A percentile compares a stretch with the other conserved stretches of the same genome.
These are phyloP conservation scores for Suhomyces atakaporum DNA, from an alignment of 1,139 yeast species.

Conservation along the genomic window DNA sequence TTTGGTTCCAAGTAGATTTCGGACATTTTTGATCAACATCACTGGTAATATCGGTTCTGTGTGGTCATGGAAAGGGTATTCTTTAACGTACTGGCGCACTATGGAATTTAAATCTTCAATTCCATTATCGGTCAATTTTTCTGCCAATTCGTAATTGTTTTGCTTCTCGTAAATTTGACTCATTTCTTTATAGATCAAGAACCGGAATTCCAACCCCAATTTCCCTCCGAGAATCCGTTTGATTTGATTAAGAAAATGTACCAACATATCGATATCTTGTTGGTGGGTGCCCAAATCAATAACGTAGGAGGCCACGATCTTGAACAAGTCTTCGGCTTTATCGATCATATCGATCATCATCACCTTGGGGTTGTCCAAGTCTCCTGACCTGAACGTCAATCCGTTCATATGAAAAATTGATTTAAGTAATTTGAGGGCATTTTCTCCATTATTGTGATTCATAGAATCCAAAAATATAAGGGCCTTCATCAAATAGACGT, in stretches of 20 bases:
- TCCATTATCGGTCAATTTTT: slow-evolving; percentile 27
- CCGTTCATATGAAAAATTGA: slow-evolving; percentile 39
- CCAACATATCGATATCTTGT: slow-evolving; percentile 27
- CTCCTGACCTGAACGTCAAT: slow-evolving; percentile 16
- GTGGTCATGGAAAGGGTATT: slow-evolving; percentile 20
- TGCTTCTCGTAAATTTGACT: slow-evolving; percentile 27
- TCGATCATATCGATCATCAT: slow-evolving; percentile 15
- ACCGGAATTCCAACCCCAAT: slow-evolving; percentile 28
- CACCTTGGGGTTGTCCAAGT: slow-evolving; percentile 13
- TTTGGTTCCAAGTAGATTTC: slow-evolving; percentile 22
- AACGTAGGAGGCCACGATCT: slow-evolving; percentile 29
- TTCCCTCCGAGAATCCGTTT: slow-evolving; percentile 23
- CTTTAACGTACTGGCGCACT: slow-evolving; percentile 16
- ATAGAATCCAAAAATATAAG: slow-evolving; percentile 40
- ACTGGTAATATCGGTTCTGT: slow-evolving; percentile 22
- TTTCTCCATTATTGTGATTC: slow-evolving; percentile 24
- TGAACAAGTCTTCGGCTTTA: slow-evolving; percentile 25
- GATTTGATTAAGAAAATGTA: slow-evolving; percentile 33
- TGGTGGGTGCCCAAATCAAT: slow-evolving; percentile 19
- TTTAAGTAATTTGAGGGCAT: slow-evolving; percentile 32
- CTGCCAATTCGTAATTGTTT: slow-evolving; percentile 26
- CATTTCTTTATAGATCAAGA: slow-evolving; percentile 32
- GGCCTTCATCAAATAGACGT: slow-evolving; percentile 44
- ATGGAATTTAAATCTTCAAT: slow-evolving; percentile 25
- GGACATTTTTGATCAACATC: slow-evolving; percentile 21